A percentile compares a stretch with the other conserved stretches of the same genome.
Evolutionary conservation across 2,329 filamentous ascomycete species (phyloP).

Genomic region (Fusarium protoensiforme): DNA sequence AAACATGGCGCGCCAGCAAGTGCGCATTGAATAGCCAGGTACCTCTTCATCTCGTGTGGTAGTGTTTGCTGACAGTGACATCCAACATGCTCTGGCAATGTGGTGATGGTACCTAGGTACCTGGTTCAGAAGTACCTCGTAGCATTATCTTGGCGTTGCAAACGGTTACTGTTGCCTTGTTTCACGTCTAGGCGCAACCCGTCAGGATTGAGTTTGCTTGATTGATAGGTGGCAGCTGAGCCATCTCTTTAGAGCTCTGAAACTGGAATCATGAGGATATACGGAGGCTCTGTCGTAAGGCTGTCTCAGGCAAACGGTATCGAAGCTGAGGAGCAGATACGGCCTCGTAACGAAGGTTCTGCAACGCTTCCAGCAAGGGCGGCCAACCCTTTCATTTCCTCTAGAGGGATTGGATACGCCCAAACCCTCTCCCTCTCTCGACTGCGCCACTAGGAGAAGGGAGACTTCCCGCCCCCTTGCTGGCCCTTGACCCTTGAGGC

Average conservation of each 20-base stretch:
- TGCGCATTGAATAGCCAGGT: neutral
- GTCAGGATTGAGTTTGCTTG: neutral
- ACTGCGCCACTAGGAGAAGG: conserved; percentile 25
- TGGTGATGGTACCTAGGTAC: conserved; percentile 2
- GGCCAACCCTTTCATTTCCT: conserved; percentile 42
- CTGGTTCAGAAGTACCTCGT: neutral
- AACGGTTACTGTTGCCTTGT: neutral
- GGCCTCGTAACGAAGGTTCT: conserved; percentile 7
- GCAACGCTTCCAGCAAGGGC: conserved; percentile 29
- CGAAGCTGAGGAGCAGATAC: neutral
- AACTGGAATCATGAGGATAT: neutral
- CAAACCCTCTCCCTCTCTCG: conserved; percentile 17
- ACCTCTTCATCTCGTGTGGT: neutral
- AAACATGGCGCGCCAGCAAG: neutral
- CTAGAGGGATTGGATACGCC: neutral
- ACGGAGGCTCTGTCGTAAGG: neutral
- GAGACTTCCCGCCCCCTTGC: conserved; percentile 4
- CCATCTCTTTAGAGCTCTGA: neutral
- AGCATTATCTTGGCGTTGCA: neutral
- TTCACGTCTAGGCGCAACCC: neutral
- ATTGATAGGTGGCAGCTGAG: neutral
- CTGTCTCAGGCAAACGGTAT: neutral
- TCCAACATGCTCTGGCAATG: neutral
- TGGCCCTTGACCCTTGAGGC: conserved; percentile 7
- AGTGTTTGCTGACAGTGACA: neutral